Base-by-base conservation (phyloP, 768 basidiomycete species). In the Cantharellus anzutake region DNA sequence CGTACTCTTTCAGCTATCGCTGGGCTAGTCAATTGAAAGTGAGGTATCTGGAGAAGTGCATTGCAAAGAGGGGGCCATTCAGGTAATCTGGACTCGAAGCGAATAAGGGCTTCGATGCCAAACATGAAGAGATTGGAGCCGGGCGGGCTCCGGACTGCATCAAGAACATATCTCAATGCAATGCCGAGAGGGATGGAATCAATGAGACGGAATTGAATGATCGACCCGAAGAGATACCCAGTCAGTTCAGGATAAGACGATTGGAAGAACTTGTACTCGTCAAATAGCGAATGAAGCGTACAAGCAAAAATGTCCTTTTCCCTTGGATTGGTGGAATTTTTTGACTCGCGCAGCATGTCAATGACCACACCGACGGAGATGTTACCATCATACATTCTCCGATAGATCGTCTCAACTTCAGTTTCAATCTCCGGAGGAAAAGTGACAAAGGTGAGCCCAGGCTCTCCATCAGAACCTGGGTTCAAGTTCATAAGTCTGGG, bases 181-280 rank as follows among this genome's bases (percentile, higher is more conserved):
- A 99, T 96, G 57, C 88, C 88, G 20, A 98, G 83, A 34, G 96
- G 88, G 60, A 93, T 87, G 68, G 84, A 84, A 69, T 98, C 90
- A 66, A 99, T 83, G 56, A 99, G 79, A 65, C 89, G 83, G 67
- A 86, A 81, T 64, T 96, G 88, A 64, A 99, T 96, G 66, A 99
- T 79, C 39, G 91, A 92, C 41, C 96, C 96, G 63, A 98, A 98
- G 38, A 99, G 79, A 67, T 90, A 85, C 53, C 88, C 96, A 3
- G 94, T 98, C 82, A 98, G 91, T 58, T 83, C 82, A 35, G 96
- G 96, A 67, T 91, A 91, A 71, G 85, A 96, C 42, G 86, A 85
- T 68, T 94, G 90, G 80, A 98, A 96, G 76, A 97, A 99, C 67
- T 92, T 93, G 81, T 96, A 96, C 73, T 99, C 96, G 80, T 98